phyloP scores from a whole-genome alignment of 2,329 filamentous ascomycete genomes.

The Hypoxylon sp. region DNA sequence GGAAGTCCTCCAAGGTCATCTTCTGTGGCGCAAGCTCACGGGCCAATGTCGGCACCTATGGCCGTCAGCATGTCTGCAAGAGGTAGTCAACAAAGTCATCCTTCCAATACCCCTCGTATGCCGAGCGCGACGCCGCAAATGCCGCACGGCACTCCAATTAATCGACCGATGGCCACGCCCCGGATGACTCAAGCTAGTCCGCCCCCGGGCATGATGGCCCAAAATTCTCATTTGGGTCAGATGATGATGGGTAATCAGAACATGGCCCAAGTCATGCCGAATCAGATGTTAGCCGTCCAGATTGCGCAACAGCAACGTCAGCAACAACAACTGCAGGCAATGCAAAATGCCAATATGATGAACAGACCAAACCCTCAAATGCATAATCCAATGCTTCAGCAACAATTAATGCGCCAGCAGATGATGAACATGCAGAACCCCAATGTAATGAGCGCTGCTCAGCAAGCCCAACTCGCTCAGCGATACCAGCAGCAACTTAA shows the following conservation, averaged over 20 bases:
- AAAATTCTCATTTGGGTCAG: conserved; percentile 69
- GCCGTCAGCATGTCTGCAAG: conserved; percentile 74
- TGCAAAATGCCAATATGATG: conserved; percentile 53
- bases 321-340: conserved; percentile 53
- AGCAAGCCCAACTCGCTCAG: conserved; percentile 59
- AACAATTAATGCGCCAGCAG: conserved; percentile 61
- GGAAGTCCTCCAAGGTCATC: conserved; percentile 77
- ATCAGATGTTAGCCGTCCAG: conserved; percentile 61
- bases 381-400: conserved; percentile 60
- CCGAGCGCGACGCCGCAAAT: conserved; percentile 74
- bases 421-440: conserved; percentile 57
- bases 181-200: conserved; percentile 75
- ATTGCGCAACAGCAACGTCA: conserved; percentile 61
- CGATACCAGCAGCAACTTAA: conserved; percentile 56
- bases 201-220: conserved; percentile 71
- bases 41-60: conserved; percentile 72
- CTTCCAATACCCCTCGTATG: conserved; percentile 74
- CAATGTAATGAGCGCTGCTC: conserved; percentile 57
- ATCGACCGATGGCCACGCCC: conserved; percentile 68
- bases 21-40: conserved; percentile 74
- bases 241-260: conserved; percentile 68
- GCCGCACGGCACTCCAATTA: conserved; percentile 72
- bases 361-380: conserved; percentile 57
- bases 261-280: conserved; percentile 53
- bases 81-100: conserved; percentile 77